Percentiles rank a stretch among this genome's conserved stretches.
Conservation (phyloP, 257 asterid genomes). For the Rhazya stricta region DNA sequence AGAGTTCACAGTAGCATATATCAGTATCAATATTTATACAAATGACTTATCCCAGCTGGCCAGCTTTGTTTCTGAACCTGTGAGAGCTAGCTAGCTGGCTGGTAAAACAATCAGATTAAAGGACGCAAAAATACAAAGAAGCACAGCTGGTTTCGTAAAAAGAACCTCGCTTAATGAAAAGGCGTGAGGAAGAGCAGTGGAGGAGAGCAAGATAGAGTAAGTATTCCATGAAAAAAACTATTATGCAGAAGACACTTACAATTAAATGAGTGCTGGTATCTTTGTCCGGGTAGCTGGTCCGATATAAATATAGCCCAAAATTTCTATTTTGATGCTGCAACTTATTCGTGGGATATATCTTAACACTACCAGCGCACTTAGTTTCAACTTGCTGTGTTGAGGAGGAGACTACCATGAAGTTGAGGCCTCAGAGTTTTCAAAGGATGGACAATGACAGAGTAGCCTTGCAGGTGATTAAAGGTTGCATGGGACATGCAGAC, state of each 20-base stretch:
- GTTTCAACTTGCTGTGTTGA: background rate
- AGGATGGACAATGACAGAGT: background rate
- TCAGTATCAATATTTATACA: too few species aligned
- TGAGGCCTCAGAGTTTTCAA: background rate
- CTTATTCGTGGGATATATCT: background rate
- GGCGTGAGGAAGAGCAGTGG: background rate
- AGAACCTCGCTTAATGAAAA: conserved; percentile 17
- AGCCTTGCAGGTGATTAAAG: background rate
- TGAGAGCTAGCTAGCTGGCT: background rate
- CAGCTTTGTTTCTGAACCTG: too few species aligned
- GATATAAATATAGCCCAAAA: background rate
- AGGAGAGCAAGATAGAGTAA: background rate
- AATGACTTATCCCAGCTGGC: too few species aligned
- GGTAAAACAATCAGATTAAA: conserved; percentile 2
- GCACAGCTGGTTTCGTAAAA: conserved; percentile 29
- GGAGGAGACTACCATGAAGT: background rate
- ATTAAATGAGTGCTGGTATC: background rate
- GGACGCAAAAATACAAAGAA: conserved; percentile 18
- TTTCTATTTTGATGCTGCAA: background rate
- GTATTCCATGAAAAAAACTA: background rate
- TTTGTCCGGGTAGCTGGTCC: background rate
- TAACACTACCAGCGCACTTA: conserved; percentile 1
- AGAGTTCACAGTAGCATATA: too few species aligned
- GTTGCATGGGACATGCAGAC: conserved; percentile 4
- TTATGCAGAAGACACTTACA: background rate